These are phyloP conservation scores for Torulaspora indica DNA, from an alignment of 805 yeast species.

Conservation along the genomic window DNA sequence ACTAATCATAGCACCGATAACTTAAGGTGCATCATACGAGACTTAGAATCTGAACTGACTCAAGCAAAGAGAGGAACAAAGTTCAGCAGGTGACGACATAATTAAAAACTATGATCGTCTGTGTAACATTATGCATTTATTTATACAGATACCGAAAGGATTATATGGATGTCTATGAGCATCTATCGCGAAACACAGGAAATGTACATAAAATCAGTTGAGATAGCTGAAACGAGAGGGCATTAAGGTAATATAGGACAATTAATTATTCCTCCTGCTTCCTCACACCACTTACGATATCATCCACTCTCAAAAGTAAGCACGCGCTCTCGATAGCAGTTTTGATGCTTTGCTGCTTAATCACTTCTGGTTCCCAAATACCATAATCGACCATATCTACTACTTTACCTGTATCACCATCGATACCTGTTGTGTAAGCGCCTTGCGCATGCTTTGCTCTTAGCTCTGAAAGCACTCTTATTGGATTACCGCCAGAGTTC, in stretches of 20 bases:
- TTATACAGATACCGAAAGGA: neutral
- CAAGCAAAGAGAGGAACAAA: constrained; percentile 10
- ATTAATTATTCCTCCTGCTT: constrained; percentile 37
- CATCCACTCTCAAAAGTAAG: constrained; percentile 90
- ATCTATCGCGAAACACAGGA: constrained; percentile 3
- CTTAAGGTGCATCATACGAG: constrained; percentile 35
- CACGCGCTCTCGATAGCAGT: constrained; percentile 98
- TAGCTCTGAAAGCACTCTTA: constrained; percentile 79
- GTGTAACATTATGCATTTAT: constrained; percentile 10
- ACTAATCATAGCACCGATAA: constrained; percentile 17
- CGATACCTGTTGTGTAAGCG: constrained; percentile 77
- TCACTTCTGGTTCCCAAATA: constrained; percentile 98
- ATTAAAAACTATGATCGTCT: neutral
- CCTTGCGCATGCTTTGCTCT: constrained; percentile 97
- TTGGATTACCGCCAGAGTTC: constrained; percentile 96
- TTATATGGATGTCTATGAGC: neutral
- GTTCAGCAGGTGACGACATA: neutral
- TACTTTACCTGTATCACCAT: constrained; percentile 90
- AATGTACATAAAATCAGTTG: neutral
- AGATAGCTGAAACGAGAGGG: neutral
- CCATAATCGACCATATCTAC: constrained; percentile 96
- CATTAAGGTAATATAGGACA: neutral
- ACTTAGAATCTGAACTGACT: constrained; percentile 36
- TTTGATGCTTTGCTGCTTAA: constrained; percentile 93
- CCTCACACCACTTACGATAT: constrained; percentile 93